A percentile compares a stretch with the other conserved stretches of the same genome.
These are phyloP conservation scores for Monosporascus cannonballus DNA, from an alignment of 2,329 filamentous ascomycete genomes.

Conservation along the genomic window DNA sequence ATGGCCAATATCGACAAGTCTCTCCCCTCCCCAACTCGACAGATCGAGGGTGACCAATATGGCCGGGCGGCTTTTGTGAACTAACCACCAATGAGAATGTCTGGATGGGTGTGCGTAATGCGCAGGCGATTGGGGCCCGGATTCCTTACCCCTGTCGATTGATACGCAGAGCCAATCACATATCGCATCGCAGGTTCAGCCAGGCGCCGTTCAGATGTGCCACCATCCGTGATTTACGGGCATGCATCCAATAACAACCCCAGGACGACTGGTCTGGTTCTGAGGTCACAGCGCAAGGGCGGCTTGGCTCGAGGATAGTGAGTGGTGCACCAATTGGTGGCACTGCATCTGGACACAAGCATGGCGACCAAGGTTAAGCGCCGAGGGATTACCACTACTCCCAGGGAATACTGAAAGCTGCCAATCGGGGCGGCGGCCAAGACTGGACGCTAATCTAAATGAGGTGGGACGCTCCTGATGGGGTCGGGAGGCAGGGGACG, in stretches of 20 bases:
- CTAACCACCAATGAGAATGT: slow-evolving; percentile 23
- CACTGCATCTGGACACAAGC: slow-evolving; percentile 4
- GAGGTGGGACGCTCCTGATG: too few species aligned
- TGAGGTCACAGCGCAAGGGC: slow-evolving; percentile 11
- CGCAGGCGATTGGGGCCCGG: slow-evolving; percentile 12
- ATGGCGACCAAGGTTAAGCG: not conserved
- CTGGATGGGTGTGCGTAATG: slow-evolving; percentile 22
- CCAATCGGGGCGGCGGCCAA: too few species aligned
- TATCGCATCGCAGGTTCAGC: slow-evolving; percentile 14
- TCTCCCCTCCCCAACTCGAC: not conserved
- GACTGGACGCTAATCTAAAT: too few species aligned
- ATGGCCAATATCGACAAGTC: too few species aligned
- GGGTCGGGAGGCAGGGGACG: not conserved
- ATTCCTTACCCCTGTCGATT: slow-evolving; percentile 9
- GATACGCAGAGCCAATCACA: slow-evolving; percentile 22
- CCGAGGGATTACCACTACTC: not conserved
- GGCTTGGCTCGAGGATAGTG: slow-evolving; percentile 3
- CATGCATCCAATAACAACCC: slow-evolving; percentile 19
- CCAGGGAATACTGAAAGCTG: not conserved
- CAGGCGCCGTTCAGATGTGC: slow-evolving; percentile 22
- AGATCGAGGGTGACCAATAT: slow-evolving; percentile 13
- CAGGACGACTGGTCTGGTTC: slow-evolving; percentile 5
- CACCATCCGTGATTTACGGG: slow-evolving; percentile 21
- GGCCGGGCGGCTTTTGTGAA: slow-evolving; percentile 25
- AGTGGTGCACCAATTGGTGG: slow-evolving; percentile 5